phyloP scores from a whole-genome alignment of 2,329 filamentous ascomycete genomes.

The Nigrograna mackinnonii region DNA sequence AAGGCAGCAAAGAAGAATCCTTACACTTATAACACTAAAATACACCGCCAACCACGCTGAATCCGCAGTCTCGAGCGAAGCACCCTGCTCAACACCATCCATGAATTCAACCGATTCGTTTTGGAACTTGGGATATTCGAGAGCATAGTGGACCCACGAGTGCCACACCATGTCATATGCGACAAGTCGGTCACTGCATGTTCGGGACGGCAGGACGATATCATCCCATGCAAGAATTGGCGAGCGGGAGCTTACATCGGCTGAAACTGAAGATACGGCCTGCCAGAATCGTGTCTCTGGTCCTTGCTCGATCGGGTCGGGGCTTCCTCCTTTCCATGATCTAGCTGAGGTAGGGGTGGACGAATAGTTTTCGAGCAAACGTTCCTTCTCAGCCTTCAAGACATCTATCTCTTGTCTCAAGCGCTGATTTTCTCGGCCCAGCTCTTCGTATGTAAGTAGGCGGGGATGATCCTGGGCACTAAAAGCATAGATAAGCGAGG shows the following conservation, averaged over 20 bases:
- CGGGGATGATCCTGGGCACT: not conserved
- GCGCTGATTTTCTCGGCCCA: conserved; percentile 4
- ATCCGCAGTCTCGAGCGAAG: not conserved
- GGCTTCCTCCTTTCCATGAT: not conserved
- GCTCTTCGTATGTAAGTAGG: conserved; percentile 3
- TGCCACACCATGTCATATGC: conserved; percentile 6
- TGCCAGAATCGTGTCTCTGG: no score
- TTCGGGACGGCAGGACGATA: conserved; percentile 1
- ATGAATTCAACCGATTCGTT: conserved; percentile 2
- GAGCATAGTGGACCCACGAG: conserved; percentile 9
- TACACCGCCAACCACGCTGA: conserved; percentile 5
- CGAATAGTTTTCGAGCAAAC: not conserved
- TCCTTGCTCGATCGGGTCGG: no score
- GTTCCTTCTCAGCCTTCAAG: not conserved
- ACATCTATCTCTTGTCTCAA: not conserved
- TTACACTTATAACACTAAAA: conserved; percentile 5
- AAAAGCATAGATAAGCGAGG: no score
- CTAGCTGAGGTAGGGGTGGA: not conserved
- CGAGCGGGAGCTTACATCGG: no score
- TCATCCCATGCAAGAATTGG: no score
- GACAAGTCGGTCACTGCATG: conserved; percentile 2
- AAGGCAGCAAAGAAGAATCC: no score
- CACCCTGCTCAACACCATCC: not conserved
- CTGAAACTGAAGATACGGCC: not conserved
- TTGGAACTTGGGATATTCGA: conserved; percentile 6